phyloP scores from a whole-genome alignment of 2,329 filamentous ascomycete genomes.

The Thelonectria rubi region DNA sequence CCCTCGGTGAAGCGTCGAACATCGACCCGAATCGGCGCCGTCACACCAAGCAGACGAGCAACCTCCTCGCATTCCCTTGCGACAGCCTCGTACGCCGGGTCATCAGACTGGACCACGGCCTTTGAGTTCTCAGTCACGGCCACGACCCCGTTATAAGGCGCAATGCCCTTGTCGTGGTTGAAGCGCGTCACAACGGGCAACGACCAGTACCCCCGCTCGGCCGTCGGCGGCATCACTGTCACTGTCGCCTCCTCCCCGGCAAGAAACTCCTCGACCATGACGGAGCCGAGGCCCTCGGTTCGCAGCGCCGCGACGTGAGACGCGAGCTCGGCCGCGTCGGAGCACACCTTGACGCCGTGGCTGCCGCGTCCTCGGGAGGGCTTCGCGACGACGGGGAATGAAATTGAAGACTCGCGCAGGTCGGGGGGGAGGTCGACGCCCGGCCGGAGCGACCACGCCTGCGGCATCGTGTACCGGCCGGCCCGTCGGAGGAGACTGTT shows the following conservation, averaged over 20 bases:
- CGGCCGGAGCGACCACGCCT: conserved; percentile 45
- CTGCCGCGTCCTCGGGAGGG: conserved; percentile 33
- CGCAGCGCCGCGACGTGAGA: conserved; percentile 20
- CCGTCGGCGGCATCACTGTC: conserved; percentile 59
- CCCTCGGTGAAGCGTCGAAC: conserved; percentile 50
- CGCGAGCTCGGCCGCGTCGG: conserved; percentile 21
- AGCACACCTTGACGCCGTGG: conserved; percentile 32
- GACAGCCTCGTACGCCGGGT: conserved; percentile 31
- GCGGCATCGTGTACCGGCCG: conserved; percentile 52
- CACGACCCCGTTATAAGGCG: conserved; percentile 35
- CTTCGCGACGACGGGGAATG: conserved; percentile 32
- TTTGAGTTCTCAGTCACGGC: conserved; percentile 52
- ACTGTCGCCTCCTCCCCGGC: conserved; percentile 59
- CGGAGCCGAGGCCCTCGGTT: conserved; percentile 15
- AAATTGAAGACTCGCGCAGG: conserved; percentile 17
- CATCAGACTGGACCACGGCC: conserved; percentile 44
- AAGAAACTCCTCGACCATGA: conserved; percentile 59
- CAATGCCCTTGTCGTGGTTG: conserved; percentile 30
- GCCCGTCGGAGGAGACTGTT: conserved; percentile 52
- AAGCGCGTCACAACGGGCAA: conserved; percentile 46
- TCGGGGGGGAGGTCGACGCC: background rate
- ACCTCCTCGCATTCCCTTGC: conserved; percentile 53
- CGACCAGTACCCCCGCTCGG: conserved; percentile 49
- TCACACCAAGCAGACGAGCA: conserved; percentile 50
- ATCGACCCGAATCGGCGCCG: conserved; percentile 58